phyloP scores from a whole-genome alignment of 352 stramenopile species.

The Phytophthora cryptogea region DNA sequence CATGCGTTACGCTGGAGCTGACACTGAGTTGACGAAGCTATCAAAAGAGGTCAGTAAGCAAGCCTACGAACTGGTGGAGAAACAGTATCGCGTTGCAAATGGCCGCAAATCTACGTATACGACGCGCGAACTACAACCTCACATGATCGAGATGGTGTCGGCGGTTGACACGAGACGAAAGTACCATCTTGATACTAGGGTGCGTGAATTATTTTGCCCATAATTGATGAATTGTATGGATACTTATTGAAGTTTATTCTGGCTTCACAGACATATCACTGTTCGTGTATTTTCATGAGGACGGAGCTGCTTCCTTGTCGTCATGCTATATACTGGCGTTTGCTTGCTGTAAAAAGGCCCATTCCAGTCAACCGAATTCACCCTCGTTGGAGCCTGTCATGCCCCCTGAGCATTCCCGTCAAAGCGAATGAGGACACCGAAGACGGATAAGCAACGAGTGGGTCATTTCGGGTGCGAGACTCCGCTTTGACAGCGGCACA shows the following conservation, averaged over 20 bases:
- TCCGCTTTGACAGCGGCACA: no score
- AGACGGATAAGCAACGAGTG: no score
- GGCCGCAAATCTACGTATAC: not conserved
- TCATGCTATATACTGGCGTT: not conserved
- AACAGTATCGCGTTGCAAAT: not conserved
- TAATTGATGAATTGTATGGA: no score
- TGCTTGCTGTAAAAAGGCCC: no score
- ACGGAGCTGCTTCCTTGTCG: not conserved
- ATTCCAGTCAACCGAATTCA: no score
- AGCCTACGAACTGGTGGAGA: not conserved
- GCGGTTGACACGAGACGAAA: not conserved
- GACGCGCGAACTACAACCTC: not conserved
- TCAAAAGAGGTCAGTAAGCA: not conserved
- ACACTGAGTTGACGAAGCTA: not conserved
- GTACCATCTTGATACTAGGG: not conserved
- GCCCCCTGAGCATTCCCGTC: no score
- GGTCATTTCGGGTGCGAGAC: no score
- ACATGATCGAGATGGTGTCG: not conserved
- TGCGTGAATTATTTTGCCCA: not conserved
- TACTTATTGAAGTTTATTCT: no score
- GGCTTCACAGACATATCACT: not conserved
- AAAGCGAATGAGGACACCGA: no score
- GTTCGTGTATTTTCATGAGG: not conserved
- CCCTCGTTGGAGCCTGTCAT: no score
- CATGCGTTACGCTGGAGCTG: not conserved